These are phyloP conservation scores for Pleurotus djamor DNA, from an alignment of 768 basidiomycete genomes.

Conservation along the genomic window DNA sequence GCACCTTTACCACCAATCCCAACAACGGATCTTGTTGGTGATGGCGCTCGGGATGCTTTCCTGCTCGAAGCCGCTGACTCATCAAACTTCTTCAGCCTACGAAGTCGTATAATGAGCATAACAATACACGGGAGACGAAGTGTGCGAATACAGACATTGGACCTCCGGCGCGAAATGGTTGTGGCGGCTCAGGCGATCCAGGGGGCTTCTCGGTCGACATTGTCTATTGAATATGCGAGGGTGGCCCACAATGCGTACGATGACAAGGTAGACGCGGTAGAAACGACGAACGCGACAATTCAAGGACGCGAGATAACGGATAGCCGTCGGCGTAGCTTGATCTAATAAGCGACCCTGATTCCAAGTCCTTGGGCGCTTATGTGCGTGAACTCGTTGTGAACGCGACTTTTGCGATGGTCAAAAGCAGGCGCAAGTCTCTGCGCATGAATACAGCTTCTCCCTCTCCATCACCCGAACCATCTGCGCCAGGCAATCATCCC, in stretches of 20 bases:
- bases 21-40: slow-evolving; percentile 80
- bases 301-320: too few species aligned
- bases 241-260: too few species aligned
- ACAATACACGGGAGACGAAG: neutral
- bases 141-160: slow-evolving; percentile 50
- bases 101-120: slow-evolving; percentile 1
- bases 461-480: neutral
- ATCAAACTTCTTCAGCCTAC: slow-evolving; percentile 79
- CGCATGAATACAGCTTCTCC: neutral
- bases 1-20: slow-evolving; percentile 89
- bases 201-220: slow-evolving; percentile 12
- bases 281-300: too few species aligned
- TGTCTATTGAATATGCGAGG: neutral
- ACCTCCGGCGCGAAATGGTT: slow-evolving; percentile 73
- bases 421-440: neutral
- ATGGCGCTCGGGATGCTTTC: slow-evolving; percentile 69
- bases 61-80: slow-evolving; percentile 70
- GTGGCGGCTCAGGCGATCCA: slow-evolving; percentile 41
- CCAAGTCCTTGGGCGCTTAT: too few species aligned
- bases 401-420: neutral
- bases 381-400: too few species aligned
- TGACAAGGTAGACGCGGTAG: too few species aligned
- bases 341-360: neutral
- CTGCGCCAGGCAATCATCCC: neutral
- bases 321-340: neutral